Conservation (phyloP, 2,329 filamentous ascomycete species). For the Zalaria sp. region DNA sequence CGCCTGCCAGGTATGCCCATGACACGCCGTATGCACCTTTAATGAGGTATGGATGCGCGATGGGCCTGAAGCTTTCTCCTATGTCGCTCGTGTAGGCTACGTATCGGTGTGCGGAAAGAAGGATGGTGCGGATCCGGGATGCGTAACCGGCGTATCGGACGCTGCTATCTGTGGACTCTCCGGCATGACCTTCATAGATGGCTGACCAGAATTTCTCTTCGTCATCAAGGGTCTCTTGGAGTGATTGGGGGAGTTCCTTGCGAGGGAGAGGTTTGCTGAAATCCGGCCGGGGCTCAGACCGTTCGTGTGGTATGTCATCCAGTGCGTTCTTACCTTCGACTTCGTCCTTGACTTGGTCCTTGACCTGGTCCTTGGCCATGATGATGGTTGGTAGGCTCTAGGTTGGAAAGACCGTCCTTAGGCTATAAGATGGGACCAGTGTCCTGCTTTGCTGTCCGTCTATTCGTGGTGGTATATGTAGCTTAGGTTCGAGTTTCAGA, state of each 20-base stretch:
- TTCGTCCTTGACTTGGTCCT: background rate
- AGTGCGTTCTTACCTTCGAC: conserved; percentile 1
- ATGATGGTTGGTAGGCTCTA: conserved; percentile 9
- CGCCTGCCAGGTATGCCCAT: conserved; percentile 83
- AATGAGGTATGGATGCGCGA: conserved; percentile 75
- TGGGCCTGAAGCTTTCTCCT: conserved; percentile 86
- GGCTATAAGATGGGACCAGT: too few relatives aligned
- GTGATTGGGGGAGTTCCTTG: conserved; percentile 36
- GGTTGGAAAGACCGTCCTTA: too few relatives aligned
- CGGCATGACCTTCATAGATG: conserved; percentile 58
- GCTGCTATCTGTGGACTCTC: conserved; percentile 70
- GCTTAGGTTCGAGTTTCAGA: too few relatives aligned
- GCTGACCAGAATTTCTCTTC: conserved; percentile 67
- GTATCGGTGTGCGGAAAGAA: conserved; percentile 84
- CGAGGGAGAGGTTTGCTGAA: conserved; percentile 33
- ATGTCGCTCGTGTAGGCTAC: conserved; percentile 93
- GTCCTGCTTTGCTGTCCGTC: too few relatives aligned
- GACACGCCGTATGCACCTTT: conserved; percentile 76
- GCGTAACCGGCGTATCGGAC: conserved; percentile 91
- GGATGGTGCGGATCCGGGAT: conserved; percentile 49
- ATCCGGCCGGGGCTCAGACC: conserved; percentile 30
- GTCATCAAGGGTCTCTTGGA: conserved; percentile 42
- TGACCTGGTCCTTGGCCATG: conserved; percentile 23
- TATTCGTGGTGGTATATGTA: too few relatives aligned
- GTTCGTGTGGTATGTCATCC: conserved; percentile 25